Conservation (phyloP, 805 yeast genomes). For the Cyberlindnera galapagoensis region DNA sequence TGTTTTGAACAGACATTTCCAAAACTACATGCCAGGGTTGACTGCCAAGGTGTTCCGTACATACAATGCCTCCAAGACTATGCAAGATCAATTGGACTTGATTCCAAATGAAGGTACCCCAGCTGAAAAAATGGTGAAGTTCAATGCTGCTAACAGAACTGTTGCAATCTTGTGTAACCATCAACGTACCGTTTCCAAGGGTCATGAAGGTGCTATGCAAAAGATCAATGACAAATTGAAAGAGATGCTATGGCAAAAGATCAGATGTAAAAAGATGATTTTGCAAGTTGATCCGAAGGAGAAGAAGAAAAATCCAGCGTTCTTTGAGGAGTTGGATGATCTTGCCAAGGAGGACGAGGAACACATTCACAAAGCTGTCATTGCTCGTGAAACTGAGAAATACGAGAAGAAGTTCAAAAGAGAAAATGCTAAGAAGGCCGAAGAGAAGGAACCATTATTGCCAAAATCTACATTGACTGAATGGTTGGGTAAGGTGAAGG, state of each 20-base stretch:
- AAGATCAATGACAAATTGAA: slow-evolving; percentile 70
- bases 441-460: slow-evolving; percentile 47
- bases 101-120: slow-evolving; percentile 84
- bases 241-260: slow-evolving; percentile 82
- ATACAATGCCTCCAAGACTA: slow-evolving; percentile 90
- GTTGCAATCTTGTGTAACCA: slow-evolving; percentile 96
- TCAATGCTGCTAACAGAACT: slow-evolving; percentile 91
- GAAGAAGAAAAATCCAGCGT: slow-evolving; percentile 45
- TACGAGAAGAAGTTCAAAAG: slow-evolving; percentile 57
- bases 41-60: slow-evolving; percentile 98
- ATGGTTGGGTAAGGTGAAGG: slow-evolving; percentile 50
- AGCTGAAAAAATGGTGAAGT: slow-evolving; percentile 78
- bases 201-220: slow-evolving; percentile 74
- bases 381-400: slow-evolving; percentile 62
- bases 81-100: slow-evolving; percentile 89
- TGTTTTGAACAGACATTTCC: slow-evolving; percentile 77
- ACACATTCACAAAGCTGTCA: slow-evolving; percentile 48
- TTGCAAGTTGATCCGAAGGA: slow-evolving; percentile 51
- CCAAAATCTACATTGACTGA: slow-evolving; percentile 53
- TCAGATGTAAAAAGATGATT: slow-evolving; percentile 66
- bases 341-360: slow-evolving; percentile 58
- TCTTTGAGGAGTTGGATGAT: slow-evolving; percentile 63
- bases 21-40: slow-evolving; percentile 83
- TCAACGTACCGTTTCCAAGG: slow-evolving; percentile 86
- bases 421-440: slow-evolving; percentile 68